phyloP scores from a whole-genome alignment of 2,329 filamentous ascomycete genomes.

The Paecilomyces dactylethromorphus region DNA sequence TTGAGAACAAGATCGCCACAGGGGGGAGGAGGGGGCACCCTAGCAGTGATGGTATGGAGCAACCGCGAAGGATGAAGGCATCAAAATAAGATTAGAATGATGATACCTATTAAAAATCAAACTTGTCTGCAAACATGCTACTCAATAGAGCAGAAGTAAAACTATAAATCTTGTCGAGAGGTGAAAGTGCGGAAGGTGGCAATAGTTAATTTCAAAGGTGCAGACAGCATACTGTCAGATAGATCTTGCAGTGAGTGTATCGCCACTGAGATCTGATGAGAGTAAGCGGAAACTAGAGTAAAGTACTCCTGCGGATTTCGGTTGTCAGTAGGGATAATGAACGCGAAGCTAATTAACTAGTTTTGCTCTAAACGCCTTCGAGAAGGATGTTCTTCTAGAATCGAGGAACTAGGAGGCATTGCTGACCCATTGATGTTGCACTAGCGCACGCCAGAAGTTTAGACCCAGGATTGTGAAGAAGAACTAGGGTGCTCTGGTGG shows the following conservation, averaged over 20 bases:
- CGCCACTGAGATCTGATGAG: background rate
- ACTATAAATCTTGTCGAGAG: background rate
- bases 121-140: background rate
- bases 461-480: background rate
- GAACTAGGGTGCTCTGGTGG: background rate
- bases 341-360: background rate
- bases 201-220: background rate
- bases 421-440: background rate
- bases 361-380: background rate
- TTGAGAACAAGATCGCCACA: background rate
- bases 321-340: too few relatives aligned
- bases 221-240: background rate
- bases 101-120: background rate
- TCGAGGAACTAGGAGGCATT: background rate
- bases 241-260: background rate
- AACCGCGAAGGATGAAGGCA: background rate
- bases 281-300: background rate
- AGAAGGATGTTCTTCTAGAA: background rate
- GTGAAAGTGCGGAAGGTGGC: background rate
- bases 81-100: background rate
- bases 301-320: background rate
- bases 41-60: background rate
- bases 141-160: background rate
- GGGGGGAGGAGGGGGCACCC: background rate
- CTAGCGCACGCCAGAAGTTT: background rate